Percentiles rank a stretch among this genome's conserved stretches.
These are phyloP conservation scores for Ustilago tritici DNA, from an alignment of 1,284 basidiomycete genomes.

Conservation along the genomic window DNA sequence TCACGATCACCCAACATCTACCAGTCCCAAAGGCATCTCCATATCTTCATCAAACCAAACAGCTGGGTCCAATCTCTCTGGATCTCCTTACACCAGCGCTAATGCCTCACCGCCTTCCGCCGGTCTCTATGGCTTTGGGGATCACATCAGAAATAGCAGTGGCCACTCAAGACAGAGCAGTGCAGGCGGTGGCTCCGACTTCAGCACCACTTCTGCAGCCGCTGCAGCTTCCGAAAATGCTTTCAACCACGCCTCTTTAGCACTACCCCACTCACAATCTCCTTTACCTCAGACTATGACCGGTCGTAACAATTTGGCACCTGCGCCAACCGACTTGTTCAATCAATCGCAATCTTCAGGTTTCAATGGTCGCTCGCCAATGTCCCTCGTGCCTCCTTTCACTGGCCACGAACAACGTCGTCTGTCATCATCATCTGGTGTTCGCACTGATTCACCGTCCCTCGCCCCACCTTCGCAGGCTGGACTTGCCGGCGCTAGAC, in stretches of 20 bases:
- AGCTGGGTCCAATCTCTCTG: conserved; percentile 1
- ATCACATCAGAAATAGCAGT: conserved; percentile 22
- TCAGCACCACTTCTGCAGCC: conserved; percentile 12
- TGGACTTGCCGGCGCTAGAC: conserved; percentile 18
- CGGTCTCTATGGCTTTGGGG: conserved; percentile 15
- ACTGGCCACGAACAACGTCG: conserved; percentile 22
- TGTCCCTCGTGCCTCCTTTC: conserved; percentile 14
- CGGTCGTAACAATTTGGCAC: conserved; percentile 10
- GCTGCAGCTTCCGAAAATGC: conserved; percentile 6
- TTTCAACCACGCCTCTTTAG: neutral
- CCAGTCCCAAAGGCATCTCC: conserved; percentile 11
- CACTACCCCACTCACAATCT: conserved; percentile 17
- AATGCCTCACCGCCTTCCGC: conserved; percentile 8
- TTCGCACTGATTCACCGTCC: conserved; percentile 10
- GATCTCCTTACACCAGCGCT: conserved; percentile 4
- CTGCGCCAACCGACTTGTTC: conserved; percentile 11
- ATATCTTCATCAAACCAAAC: neutral
- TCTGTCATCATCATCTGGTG: conserved; percentile 19
- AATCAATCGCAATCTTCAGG: neutral
- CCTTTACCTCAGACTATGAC: conserved; percentile 11
- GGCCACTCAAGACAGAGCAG: conserved; percentile 42
- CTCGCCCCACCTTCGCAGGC: conserved; percentile 5
- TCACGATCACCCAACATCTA: conserved; percentile 9
- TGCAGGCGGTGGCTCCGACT: conserved; percentile 19
- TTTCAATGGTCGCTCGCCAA: conserved; percentile 16